Evolutionary conservation across 805 yeast genomes (phyloP), one percentile per base, ranked within the genome.

Genomic region (Debaryomyces castellii): DNA sequence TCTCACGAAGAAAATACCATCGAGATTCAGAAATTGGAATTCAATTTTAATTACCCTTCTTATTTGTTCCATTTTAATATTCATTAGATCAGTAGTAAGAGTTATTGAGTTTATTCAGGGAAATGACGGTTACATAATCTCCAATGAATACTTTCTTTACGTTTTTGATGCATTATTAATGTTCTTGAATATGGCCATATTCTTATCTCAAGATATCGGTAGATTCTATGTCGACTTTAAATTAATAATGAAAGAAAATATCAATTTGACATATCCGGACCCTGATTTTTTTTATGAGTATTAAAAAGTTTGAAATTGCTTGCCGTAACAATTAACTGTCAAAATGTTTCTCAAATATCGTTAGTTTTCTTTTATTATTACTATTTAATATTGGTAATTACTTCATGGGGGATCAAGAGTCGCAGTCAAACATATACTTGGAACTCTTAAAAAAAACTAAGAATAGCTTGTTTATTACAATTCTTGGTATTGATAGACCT

Each of bases 11-110:
- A 16, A 33, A 18, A 2, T 32, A 8, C 44, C 45, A 12, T 39
- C 47, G 12, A 30, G 16, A 16, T 22, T 42, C 22, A 33, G 33
- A 21, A 51, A 50, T 34, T 46, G 53, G 50, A 33, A 45, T 12
- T 37, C 40, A 23, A 20, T 46, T 10, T 21, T 52, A 30, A 8
- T 32, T 3, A 18, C 45, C 5, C 41, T 48, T 9, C 46, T 44
- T n/a, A 11, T 17, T 6, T 36, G 45, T 23, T 55, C 58, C 32
- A 22, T 52, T 14, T 41, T 60, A 16, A 58, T 66, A 34, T 41
- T 66, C 28, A 44, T 63, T n/a, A 59, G 71, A 49, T 63, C 66
- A 7, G 53, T 66, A n/a, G 58, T 57, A 25, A 58, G 69, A 48
- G 51, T 56, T 4, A 48, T 62, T 11, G 71, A 66, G 42, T 65